A percentile compares a stretch with the other conserved stretches of the same genome.
phyloP scores from a whole-genome alignment of 1,284 basidiomycete genomes.

The Cryptococcus sp. region DNA sequence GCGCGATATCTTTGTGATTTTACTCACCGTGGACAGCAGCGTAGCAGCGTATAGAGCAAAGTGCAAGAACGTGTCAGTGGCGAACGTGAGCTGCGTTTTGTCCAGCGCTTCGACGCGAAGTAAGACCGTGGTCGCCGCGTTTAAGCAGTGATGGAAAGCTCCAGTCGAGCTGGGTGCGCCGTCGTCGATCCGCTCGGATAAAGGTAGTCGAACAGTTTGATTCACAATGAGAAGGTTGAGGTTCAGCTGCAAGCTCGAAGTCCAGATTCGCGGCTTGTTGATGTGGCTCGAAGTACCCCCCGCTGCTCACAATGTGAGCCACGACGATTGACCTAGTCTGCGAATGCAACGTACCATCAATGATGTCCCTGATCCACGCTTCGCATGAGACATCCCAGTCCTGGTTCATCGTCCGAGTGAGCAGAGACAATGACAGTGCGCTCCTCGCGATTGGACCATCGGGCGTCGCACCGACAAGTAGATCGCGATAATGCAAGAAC shows the following conservation, averaged over 20 bases:
- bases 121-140: constrained; percentile 37
- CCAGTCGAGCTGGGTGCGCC: constrained; percentile 28
- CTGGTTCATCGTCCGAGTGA: constrained; percentile 40
- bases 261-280: constrained; percentile 41
- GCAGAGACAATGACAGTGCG: constrained; percentile 32
- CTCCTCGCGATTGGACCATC: constrained; percentile 23
- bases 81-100: constrained; percentile 35
- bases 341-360: constrained; percentile 28
- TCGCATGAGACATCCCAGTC: constrained; percentile 38
- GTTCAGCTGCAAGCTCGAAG: constrained; percentile 35
- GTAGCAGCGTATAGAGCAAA: constrained; percentile 45
- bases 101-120: constrained; percentile 34
- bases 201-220: constrained; percentile 38
- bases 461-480: constrained; percentile 20
- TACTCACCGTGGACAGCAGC: constrained; percentile 35
- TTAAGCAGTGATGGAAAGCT: constrained; percentile 40
- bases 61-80: constrained; percentile 43
- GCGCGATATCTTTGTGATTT: neutral
- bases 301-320: constrained; percentile 14
- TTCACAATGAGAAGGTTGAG: constrained; percentile 44
- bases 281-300: constrained; percentile 31
- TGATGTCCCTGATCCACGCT: constrained; percentile 41
- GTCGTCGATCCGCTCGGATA: constrained; percentile 30
- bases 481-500: constrained; percentile 38
- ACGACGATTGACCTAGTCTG: neutral